Evolutionary conservation across 2,329 filamentous ascomycete genomes (phyloP), one percentile per base, ranked within the genome.

Genomic region (Truncatella angustata): DNA sequence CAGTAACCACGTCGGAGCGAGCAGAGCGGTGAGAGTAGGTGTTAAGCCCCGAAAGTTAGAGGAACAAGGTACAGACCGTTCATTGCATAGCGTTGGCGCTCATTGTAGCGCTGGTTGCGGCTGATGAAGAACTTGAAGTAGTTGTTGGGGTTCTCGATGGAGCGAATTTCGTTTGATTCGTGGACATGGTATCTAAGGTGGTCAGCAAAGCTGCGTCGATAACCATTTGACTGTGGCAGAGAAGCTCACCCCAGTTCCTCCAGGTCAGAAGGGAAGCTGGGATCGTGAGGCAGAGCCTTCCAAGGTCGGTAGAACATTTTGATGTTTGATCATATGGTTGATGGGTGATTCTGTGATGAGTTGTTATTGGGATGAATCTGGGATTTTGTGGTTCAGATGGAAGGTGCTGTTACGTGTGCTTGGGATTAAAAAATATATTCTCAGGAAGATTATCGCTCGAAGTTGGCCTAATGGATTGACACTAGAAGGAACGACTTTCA

Each of bases 231-330:
- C n/a, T n/a, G 5, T 35, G 23, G 9, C 26, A 40, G n/a, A n/a
- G 52, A 63, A n/a, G n/a, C 77, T 61, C 73, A 93, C 88, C 91
- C 92, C 3, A 97, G 82, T 49, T 81, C 73, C 53, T 82, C 73
- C 24, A 97, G 74, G 60, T 88, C 75, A 0, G 77, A 70, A 10
- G 85, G 78, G 64, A 88, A 95, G 11, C 74, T 65, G 1, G 83
- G 79, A 63, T 96, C 89, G 49, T 75, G 67, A n/a, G 90, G 88
- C 3, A 96, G 81, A 59, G 83, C 80, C 7, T 79, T 77, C 72
- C 82, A 82, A 35, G 78, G 76, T 51, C 88, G 87, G 47, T 86
- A 83, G 66, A 94, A 96, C 91, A 97, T 94, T 35, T 49, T 74
- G 49, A 34, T 47, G n/a, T 28, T 5, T 28, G 10, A 24, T 16